phyloP scores from a whole-genome alignment of 768 basidiomycete species.

The Pulveroboletus sp. region DNA sequence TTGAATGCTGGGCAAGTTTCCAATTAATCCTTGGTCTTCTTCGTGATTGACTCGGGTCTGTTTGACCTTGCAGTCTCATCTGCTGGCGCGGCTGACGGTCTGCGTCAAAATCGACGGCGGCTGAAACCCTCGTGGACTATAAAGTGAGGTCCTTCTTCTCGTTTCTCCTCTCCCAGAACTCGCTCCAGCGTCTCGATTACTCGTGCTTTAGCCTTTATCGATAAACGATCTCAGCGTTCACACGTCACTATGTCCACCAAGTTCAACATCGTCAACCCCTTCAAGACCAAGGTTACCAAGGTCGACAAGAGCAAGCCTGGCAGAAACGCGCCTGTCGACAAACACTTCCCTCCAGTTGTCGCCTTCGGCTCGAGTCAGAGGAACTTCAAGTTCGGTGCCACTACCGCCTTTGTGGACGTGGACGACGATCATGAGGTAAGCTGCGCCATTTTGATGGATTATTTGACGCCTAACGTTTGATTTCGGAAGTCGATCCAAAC shows the following conservation, averaged over 20 bases:
- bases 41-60: neutral
- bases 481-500: neutral
- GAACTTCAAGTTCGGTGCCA: constrained; percentile 6
- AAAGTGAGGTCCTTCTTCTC: neutral
- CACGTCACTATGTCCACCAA: constrained; percentile 12
- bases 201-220: neutral
- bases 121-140: constrained; percentile 9
- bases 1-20: constrained; percentile 2
- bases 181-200: constrained; percentile 1
- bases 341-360: neutral
- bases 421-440: constrained; percentile 6
- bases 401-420: neutral
- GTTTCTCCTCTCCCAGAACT: neutral
- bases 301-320: constrained; percentile 2
- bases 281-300: constrained; percentile 12
- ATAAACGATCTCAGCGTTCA: neutral
- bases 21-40: neutral
- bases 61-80: neutral
- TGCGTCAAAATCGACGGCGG: constrained; percentile 1
- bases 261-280: constrained; percentile 7
- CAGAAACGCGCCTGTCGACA: neutral
- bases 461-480: neutral
- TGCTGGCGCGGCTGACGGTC: constrained; percentile 14
- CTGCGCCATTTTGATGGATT: neutral
- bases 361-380: neutral